phyloP scores from a whole-genome alignment of 176 grass and related monocot genomes.

The Triticum timopheevii region DNA sequence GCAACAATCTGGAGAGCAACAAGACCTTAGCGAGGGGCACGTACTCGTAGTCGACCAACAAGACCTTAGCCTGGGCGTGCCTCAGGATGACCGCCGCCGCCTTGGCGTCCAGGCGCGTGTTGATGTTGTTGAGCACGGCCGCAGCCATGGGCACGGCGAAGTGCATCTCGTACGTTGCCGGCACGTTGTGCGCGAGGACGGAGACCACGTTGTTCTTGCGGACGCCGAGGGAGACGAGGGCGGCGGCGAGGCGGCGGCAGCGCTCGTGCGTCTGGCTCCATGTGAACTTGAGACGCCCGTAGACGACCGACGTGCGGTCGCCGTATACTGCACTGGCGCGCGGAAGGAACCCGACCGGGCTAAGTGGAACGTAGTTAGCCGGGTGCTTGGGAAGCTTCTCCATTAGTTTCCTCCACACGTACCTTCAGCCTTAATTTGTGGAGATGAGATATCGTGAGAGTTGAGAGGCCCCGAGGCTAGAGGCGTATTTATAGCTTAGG shows the following conservation, averaged over 20 bases:
- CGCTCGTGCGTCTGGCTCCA: conserved; percentile 52
- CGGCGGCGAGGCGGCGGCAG: conserved; percentile 57
- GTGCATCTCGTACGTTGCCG: conserved; percentile 88
- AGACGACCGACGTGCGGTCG: conserved; percentile 58
- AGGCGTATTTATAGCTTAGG: no score
- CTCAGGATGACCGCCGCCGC: conserved; percentile 50
- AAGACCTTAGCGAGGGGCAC: conserved; percentile 43
- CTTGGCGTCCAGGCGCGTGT: conserved; percentile 63
- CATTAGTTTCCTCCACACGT: conserved; percentile 20
- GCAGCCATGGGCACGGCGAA: conserved; percentile 86
- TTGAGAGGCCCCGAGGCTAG: no score
- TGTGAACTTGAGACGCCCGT: conserved; percentile 45
- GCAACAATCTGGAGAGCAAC: conserved; percentile 34
- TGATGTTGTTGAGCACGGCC: conserved; percentile 66
- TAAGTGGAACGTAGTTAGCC: conserved; percentile 61
- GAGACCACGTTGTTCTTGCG: conserved; percentile 56
- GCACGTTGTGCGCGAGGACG: conserved; percentile 65
- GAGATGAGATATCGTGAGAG: no score
- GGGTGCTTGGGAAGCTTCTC: conserved; percentile 38
- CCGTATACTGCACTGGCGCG: conserved; percentile 70
- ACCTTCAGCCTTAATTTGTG: no score
- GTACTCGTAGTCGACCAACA: conserved; percentile 57
- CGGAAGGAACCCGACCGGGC: conserved; percentile 52
- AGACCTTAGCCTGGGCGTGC: conserved; percentile 48
- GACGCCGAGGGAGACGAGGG: conserved; percentile 43